Evolutionary conservation across 2,329 filamentous ascomycete genomes (phyloP).

Genomic region (Chaetomium strumarium): DNA sequence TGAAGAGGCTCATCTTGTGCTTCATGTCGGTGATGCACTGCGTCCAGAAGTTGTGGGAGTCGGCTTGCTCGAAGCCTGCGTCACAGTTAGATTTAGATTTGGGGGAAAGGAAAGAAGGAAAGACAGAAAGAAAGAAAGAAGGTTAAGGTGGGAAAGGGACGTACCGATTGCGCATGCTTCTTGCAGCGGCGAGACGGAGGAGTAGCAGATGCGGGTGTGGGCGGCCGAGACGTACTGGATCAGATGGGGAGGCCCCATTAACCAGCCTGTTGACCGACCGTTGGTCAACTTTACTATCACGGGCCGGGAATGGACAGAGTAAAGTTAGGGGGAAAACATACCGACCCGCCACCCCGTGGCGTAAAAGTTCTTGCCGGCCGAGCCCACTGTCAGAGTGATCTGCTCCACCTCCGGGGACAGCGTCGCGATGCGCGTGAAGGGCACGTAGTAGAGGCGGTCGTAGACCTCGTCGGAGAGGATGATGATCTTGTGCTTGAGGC

Average conservation of each 20-base stretch:
- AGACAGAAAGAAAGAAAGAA: not conserved
- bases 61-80: slow-evolving; percentile 75
- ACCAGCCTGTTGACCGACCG: slow-evolving; percentile 60
- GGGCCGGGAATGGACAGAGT: not conserved
- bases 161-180: slow-evolving; percentile 78
- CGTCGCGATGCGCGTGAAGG: slow-evolving; percentile 88
- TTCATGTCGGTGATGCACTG: slow-evolving; percentile 81
- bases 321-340: slow-evolving; percentile 25
- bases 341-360: slow-evolving; percentile 91
- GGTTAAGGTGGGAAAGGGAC: not conserved
- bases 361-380: slow-evolving; percentile 97
- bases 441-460: slow-evolving; percentile 89
- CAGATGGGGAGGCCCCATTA: slow-evolving; percentile 82
- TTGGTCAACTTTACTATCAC: not conserved
- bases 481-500: slow-evolving; percentile 87
- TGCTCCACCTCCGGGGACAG: slow-evolving; percentile 84
- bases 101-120: not conserved
- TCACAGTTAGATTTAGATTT: not conserved
- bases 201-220: slow-evolving; percentile 95
- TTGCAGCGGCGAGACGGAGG: slow-evolving; percentile 85
- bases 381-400: slow-evolving; percentile 88
- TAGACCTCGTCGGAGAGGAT: slow-evolving; percentile 93
- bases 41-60: slow-evolving; percentile 81
- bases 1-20: slow-evolving; percentile 80
- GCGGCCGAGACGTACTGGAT: slow-evolving; percentile 89